Percentiles rank a stretch among this genome's conserved stretches.
Conservation (phyloP, 225 moss, liverwort and hornwort species). For the Pleurozium schreberi region DNA sequence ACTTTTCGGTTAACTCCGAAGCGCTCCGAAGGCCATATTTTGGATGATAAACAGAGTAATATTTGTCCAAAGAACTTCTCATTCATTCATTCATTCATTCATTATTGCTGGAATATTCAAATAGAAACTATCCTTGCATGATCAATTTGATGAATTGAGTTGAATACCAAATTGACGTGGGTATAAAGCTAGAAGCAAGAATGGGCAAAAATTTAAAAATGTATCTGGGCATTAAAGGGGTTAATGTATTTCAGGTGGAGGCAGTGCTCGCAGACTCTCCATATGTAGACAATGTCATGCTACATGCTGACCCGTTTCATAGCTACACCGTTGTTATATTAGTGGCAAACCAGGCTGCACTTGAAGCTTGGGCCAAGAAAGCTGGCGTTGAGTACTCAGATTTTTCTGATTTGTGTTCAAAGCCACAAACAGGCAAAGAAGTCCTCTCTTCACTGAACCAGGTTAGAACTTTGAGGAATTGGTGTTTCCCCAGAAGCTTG, state of each 20-base stretch:
- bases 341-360: conserved; percentile 38
- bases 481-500: background rate
- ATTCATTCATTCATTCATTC: background rate
- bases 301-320: conserved; percentile 78
- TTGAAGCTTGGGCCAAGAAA: conserved; percentile 67
- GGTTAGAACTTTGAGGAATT: conserved; percentile 14
- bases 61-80: background rate
- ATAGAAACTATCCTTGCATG: background rate
- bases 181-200: too few relatives aligned
- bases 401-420: conserved; percentile 53
- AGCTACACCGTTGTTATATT: conserved; percentile 57
- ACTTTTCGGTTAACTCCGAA: background rate
- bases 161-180: background rate
- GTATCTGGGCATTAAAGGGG: background rate
- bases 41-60: background rate
- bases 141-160: background rate
- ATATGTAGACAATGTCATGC: conserved; percentile 74
- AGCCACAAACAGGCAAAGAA: conserved; percentile 48
- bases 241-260: conserved; percentile 50
- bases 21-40: background rate
- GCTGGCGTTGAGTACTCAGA: conserved; percentile 39
- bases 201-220: too few relatives aligned
- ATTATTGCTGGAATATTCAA: background rate
- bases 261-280: conserved; percentile 52
- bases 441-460: conserved; percentile 49